Evolutionary conservation across 257 asterid species (phyloP).

Genomic region (Gardenia jasminoides): DNA sequence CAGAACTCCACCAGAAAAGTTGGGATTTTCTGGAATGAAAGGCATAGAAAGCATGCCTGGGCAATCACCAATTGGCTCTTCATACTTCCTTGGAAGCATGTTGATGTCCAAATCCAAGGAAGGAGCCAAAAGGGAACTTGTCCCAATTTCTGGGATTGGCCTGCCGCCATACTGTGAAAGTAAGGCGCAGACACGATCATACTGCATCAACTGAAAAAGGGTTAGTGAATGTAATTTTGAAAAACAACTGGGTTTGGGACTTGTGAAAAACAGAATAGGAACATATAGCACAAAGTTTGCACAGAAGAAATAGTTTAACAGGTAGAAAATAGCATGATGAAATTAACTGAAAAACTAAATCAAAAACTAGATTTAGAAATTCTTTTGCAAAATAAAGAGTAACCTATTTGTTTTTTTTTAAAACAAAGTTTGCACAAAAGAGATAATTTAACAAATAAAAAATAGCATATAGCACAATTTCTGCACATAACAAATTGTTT

Average conservation of each 20-base stretch:
- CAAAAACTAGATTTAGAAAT: not conserved
- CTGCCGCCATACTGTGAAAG: slow-evolving; percentile 66
- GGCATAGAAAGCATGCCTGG: slow-evolving; percentile 48
- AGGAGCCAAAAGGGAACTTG: slow-evolving; percentile 38
- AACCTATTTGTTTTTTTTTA: not conserved
- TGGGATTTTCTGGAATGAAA: slow-evolving; percentile 54
- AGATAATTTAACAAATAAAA: too few species aligned
- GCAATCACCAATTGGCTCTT: slow-evolving; percentile 36
- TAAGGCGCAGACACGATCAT: slow-evolving; percentile 64
- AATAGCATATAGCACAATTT: too few species aligned
- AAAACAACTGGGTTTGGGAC: not conserved
- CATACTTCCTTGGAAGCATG: slow-evolving; percentile 52
- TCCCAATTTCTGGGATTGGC: slow-evolving; percentile 44
- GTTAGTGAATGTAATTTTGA: not conserved
- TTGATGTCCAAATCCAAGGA: slow-evolving; percentile 69
- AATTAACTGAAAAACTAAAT: too few species aligned
- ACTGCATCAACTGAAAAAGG: slow-evolving; percentile 30
- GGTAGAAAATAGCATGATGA: too few species aligned
- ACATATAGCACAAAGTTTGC: too few species aligned
- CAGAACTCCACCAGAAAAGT: slow-evolving; percentile 43
- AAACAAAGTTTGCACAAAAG: too few species aligned
- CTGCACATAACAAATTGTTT: too few species aligned
- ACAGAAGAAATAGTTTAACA: too few species aligned
- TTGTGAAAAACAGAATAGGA: not conserved
- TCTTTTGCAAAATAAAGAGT: not conserved